A percentile compares a stretch with the other conserved stretches of the same genome.
Conservation (phyloP, 1,139 yeast genomes). For the Chernovozyma aurita region DNA sequence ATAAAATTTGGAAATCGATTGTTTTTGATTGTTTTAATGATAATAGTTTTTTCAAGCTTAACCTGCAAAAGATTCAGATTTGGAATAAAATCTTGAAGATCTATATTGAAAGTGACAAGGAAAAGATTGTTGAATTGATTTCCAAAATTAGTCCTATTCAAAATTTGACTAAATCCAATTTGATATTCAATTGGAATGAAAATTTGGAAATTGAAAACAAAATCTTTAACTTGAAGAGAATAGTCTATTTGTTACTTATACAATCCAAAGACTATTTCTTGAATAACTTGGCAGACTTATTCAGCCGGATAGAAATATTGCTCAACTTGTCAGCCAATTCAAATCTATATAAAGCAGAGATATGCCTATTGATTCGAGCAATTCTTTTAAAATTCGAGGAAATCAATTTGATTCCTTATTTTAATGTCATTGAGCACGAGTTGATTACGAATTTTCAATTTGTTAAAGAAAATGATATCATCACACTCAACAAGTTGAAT, state of each 20-base stretch:
- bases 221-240: constrained; percentile 47
- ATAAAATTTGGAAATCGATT: constrained; percentile 49
- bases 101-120: constrained; percentile 61
- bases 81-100: constrained; percentile 51
- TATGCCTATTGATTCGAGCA: constrained; percentile 58
- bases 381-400: constrained; percentile 59
- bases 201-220: constrained; percentile 53
- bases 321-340: constrained; percentile 18
- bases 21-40: constrained; percentile 53
- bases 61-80: constrained; percentile 17
- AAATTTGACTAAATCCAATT: constrained; percentile 46
- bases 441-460: constrained; percentile 50
- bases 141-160: constrained; percentile 45
- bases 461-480: constrained; percentile 25
- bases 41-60: constrained; percentile 37
- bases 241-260: constrained; percentile 58
- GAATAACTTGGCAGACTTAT: constrained; percentile 43
- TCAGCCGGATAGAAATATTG: constrained; percentile 32
- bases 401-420: constrained; percentile 60
- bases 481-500: constrained; percentile 22
- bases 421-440: constrained; percentile 67
- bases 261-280: constrained; percentile 58
- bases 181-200: constrained; percentile 72
- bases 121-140: constrained; percentile 53
- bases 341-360: constrained; percentile 36